Percentiles rank a stretch among this genome's conserved stretches.
Conservation (phyloP, 768 basidiomycete genomes). For the Leccinum aurantiacum region DNA sequence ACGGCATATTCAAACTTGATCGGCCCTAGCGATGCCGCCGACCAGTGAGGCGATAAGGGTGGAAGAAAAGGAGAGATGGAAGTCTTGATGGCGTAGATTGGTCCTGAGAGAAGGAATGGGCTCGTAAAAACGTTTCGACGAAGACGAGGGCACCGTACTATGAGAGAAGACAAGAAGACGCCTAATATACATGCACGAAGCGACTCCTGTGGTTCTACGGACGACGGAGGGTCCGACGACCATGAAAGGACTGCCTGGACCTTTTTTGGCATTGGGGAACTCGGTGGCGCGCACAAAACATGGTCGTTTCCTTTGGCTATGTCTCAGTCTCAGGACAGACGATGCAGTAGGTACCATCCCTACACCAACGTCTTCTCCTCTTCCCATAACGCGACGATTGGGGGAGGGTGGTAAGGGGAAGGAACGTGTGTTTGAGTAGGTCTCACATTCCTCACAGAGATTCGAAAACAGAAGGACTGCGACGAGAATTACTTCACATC, state of each 20-base stretch:
- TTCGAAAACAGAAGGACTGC: too few relatives aligned
- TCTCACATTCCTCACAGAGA: background rate
- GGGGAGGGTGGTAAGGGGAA: constrained; percentile 5
- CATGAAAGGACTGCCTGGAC: constrained; percentile 55
- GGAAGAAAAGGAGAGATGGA: constrained; percentile 44
- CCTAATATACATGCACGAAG: constrained; percentile 21
- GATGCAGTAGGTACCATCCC: constrained; percentile 9
- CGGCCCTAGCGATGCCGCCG: constrained; percentile 50
- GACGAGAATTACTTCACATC: too few relatives aligned
- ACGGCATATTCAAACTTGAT: constrained; percentile 63
- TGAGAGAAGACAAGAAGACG: background rate
- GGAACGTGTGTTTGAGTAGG: constrained; percentile 2
- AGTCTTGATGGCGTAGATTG: constrained; percentile 45
- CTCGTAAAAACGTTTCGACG: constrained; percentile 32
- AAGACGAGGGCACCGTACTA: constrained; percentile 8
- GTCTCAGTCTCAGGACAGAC: constrained; percentile 1
- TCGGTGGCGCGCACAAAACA: constrained; percentile 6
- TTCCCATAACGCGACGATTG: background rate
- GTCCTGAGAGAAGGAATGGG: constrained; percentile 30
- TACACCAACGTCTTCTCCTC: constrained; percentile 29
- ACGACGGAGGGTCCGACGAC: constrained; percentile 45
- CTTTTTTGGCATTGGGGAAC: constrained; percentile 49
- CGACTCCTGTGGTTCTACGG: constrained; percentile 44
- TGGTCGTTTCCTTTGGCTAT: constrained; percentile 21
- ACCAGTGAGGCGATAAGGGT: constrained; percentile 55